Base-by-base conservation (phyloP, 2,329 filamentous ascomycete genomes). In the Claviceps sp. region DNA sequence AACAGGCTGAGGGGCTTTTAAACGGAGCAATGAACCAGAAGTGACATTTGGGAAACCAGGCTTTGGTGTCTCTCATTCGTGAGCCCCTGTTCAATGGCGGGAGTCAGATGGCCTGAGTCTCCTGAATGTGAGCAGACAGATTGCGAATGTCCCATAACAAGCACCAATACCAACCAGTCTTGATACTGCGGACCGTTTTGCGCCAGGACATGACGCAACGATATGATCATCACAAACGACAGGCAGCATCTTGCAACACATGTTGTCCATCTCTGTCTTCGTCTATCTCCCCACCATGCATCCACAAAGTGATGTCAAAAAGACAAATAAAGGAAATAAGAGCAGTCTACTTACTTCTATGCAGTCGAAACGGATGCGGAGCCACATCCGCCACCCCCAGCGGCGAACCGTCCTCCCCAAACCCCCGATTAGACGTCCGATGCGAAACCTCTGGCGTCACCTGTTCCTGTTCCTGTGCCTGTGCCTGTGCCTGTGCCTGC, bases 361-460 rank as follows among this genome's bases (percentile, higher is more conserved):
- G 65, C 2, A 68, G 57, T 18, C 67, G 65, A 54, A 69, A 69
- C 0, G 67, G 67, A 59, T 69, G 65, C 41, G 63, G 63, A 26
- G 61, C 61, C 22, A 65, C 65, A 43, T 56, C 61, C 38, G 58
- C 59, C 38, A 24, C 18, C 11, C 30, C 36, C 40, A 49, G 46
- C 55, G 59, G 54, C 54, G 58, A 53, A 54, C 57, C 41, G 37
- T 45, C 46, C 22, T 52, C 47, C n/a, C 40, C 20, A n/a, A 40
- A 40, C 36, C n/a, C 34, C 45, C 49, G 50, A 49, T 57, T 52
- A 4, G 58, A 54, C 46, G 54, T 58, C 40, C 49, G 49, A 56
- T 63, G 54, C 59, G 43, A 45, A 42, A 55, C 38, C 13, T 52
- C 58, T 43, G 55, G 41, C 49, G 44, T 56, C 47, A 48, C 47